phyloP scores from a whole-genome alignment of 1,284 basidiomycete species.

The Melanopsichium pennsylvanicum region DNA sequence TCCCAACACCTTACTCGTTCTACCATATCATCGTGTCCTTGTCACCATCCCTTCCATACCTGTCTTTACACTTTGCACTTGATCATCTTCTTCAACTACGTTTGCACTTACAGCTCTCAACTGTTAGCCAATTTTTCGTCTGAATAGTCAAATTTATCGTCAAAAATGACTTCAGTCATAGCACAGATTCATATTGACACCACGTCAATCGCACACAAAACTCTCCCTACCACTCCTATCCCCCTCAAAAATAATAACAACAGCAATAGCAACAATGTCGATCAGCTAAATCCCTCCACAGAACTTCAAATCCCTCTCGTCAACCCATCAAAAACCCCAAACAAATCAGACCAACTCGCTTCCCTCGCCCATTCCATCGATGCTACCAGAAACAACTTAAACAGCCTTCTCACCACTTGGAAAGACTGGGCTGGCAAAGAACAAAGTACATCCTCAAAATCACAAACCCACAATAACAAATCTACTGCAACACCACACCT shows the following conservation, averaged over 20 bases:
- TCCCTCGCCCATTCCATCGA: constrained; percentile 34
- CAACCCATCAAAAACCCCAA: neutral
- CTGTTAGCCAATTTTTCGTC: no score
- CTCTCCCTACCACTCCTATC: constrained; percentile 15
- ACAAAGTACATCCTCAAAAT: neutral
- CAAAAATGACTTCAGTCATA: constrained; percentile 2
- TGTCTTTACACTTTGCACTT: neutral
- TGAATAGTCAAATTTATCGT: no score
- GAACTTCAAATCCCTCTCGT: constrained; percentile 12
- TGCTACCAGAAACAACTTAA: constrained; percentile 14
- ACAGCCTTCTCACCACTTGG: constrained; percentile 28
- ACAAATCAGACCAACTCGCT: constrained; percentile 15
- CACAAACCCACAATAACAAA: no score
- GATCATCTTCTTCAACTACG: no score
- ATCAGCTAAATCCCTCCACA: no score
- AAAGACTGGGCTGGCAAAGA: constrained; percentile 44
- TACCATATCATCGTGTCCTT: no score
- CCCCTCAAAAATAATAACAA: neutral
- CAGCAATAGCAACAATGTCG: no score
- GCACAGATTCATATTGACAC: constrained; percentile 28
- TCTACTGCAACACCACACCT: no score
- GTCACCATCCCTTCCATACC: neutral
- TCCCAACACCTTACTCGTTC: neutral
- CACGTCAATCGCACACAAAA: neutral
- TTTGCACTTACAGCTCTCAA: no score